phyloP scores from a whole-genome alignment of 139 green algal genomes.

The Diplosphaera chodatii region DNA sequence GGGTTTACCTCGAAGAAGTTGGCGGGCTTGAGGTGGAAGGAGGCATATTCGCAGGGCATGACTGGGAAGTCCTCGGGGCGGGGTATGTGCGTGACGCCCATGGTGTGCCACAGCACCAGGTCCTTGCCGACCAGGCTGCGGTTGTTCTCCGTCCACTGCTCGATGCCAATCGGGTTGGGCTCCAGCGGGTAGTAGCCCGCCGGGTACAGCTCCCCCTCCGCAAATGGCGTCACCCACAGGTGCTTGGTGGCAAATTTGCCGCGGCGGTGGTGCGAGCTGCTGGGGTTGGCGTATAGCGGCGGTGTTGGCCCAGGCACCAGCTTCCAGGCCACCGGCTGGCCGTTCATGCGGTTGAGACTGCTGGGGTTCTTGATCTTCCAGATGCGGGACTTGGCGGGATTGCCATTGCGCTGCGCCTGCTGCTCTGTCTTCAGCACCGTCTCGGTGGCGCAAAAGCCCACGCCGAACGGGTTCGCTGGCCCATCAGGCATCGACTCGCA shows the following conservation, averaged over 20 bases:
- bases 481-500: slow-evolving; percentile 47
- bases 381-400: slow-evolving; percentile 32
- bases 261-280: slow-evolving; percentile 28
- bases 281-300: slow-evolving; percentile 32
- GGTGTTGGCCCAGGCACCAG: slow-evolving; percentile 47
- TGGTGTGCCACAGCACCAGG: slow-evolving; percentile 81
- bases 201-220: slow-evolving; percentile 58
- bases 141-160: slow-evolving; percentile 37
- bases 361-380: slow-evolving; percentile 67
- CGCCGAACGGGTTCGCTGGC: slow-evolving; percentile 62
- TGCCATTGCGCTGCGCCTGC: slow-evolving; percentile 31
- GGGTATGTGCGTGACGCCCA: slow-evolving; percentile 80
- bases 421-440: slow-evolving; percentile 55
- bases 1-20: slow-evolving; percentile 65
- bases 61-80: slow-evolving; percentile 76
- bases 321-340: slow-evolving; percentile 61
- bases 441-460: slow-evolving; percentile 66
- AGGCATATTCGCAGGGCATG: slow-evolving; percentile 40
- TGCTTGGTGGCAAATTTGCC: slow-evolving; percentile 65
- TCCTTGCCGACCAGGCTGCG: slow-evolving; percentile 34
- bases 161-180: slow-evolving; percentile 45
- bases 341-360: slow-evolving; percentile 46
- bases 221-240: slow-evolving; percentile 71
- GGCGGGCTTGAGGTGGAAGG: slow-evolving; percentile 25
- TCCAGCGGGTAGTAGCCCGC: slow-evolving; percentile 73